Evolutionary conservation across 441 rosid genomes (phyloP).

Genomic region (Mallotus repandus): DNA sequence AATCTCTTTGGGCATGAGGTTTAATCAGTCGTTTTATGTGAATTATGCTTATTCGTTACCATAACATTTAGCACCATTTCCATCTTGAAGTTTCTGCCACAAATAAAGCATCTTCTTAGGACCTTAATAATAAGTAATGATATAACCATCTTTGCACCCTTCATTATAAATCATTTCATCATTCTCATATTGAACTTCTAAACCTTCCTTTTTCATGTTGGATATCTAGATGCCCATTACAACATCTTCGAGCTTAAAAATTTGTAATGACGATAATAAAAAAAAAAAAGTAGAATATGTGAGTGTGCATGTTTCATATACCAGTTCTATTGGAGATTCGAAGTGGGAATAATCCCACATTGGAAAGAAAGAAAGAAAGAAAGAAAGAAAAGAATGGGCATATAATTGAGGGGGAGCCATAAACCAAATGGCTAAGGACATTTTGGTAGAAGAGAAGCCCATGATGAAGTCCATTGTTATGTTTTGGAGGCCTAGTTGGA

Average conservation of each 20-base stretch:
- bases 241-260: constrained; percentile 96
- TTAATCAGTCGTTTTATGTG: not conserved
- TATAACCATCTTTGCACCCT: constrained; percentile 83
- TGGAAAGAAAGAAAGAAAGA: no score
- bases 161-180: constrained; percentile 64
- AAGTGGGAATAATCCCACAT: no score
- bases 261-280: constrained; percentile 36
- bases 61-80: constrained; percentile 67
- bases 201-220: constrained; percentile 64
- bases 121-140: constrained; percentile 90
- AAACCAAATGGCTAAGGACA: no score
- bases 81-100: constrained; percentile 86
- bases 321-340: no score
- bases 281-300: not conserved
- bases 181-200: constrained; percentile 60
- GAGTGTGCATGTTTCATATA: not conserved
- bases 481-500: no score
- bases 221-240: constrained; percentile 97
- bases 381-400: no score
- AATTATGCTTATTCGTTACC: constrained; percentile 39
- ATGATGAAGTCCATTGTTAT: no score
- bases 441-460: no score
- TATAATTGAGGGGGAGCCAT: no score
- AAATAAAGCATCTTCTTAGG: constrained; percentile 87
- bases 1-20: not conserved